Conservation (phyloP, 192 early-diverging fungal genomes). For the Entophlyctis luteolus region DNA sequence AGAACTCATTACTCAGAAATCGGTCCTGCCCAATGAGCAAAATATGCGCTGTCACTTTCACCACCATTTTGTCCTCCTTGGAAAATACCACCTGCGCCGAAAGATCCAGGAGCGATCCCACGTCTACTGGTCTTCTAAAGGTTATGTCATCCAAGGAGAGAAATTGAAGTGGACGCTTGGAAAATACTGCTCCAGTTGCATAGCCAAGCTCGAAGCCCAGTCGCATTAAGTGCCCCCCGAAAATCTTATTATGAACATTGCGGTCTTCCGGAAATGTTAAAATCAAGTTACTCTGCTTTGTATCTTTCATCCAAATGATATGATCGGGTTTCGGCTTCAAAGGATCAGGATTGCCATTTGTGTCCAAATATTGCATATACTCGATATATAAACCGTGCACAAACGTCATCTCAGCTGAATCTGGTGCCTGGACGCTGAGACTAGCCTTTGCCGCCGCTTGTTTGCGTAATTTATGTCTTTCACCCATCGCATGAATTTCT, state of each 20-base stretch:
- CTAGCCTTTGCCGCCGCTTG: conserved; percentile 37
- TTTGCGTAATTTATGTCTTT: conserved; percentile 57
- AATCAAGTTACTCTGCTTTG: conserved; percentile 67
- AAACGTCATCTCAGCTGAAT: conserved; percentile 40
- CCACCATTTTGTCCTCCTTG: conserved; percentile 25
- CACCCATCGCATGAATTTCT: conserved; percentile 62
- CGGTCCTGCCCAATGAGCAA: background rate
- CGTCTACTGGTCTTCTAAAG: conserved; percentile 79
- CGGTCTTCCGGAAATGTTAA: conserved; percentile 68
- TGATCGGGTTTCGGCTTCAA: conserved; percentile 25
- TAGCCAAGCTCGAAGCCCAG: conserved; percentile 82
- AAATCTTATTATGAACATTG: conserved; percentile 76
- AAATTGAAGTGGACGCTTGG: conserved; percentile 57
- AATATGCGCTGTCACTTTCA: background rate
- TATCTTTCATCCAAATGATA: conserved; percentile 71
- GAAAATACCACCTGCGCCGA: conserved; percentile 74
- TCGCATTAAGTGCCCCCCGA: conserved; percentile 77
- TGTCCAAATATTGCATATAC: conserved; percentile 59
- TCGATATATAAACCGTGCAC: conserved; percentile 73
- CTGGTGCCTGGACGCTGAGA: conserved; percentile 68
- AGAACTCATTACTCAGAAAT: conserved; percentile 2
- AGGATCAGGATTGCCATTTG: conserved; percentile 4
- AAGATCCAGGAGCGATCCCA: conserved; percentile 71
- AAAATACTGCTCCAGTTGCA: conserved; percentile 68
- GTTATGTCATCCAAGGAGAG: conserved; percentile 47